Conservation (phyloP, 176 grass and related monocot genomes). For the Pharus latifolius region DNA sequence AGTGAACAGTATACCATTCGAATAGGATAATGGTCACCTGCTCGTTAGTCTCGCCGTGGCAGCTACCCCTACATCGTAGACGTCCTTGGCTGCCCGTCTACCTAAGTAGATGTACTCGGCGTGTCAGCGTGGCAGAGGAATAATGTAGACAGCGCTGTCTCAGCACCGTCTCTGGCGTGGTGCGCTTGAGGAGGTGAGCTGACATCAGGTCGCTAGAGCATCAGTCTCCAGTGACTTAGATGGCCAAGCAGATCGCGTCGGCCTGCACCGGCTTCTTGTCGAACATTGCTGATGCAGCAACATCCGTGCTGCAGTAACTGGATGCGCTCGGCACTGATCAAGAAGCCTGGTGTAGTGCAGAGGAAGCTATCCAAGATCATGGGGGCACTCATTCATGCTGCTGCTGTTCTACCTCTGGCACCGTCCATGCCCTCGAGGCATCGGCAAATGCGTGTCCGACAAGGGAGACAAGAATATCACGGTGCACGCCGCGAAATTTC, state of each 20-base stretch:
- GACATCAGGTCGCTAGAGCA: constrained; percentile 12
- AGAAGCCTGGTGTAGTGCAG: constrained; percentile 22
- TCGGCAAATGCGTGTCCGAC: constrained; percentile 2
- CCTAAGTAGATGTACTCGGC: constrained; percentile 25
- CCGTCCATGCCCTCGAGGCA: constrained; percentile 18
- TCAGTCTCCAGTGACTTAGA: not conserved
- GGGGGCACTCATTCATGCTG: constrained; percentile 38
- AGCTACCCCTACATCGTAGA: too few species aligned
- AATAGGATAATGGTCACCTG: too few species aligned
- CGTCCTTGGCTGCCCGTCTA: too few species aligned
- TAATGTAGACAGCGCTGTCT: constrained; percentile 27
- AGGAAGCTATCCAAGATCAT: constrained; percentile 37
- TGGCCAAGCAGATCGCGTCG: constrained; percentile 30
- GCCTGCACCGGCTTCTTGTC: constrained; percentile 17
- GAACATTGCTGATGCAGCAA: not conserved
- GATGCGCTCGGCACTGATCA: constrained; percentile 21
- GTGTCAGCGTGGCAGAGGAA: constrained; percentile 32
- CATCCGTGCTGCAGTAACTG: constrained; percentile 17
- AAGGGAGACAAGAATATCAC: not conserved
- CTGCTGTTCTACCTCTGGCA: constrained; percentile 36
- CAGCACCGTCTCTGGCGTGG: constrained; percentile 36
- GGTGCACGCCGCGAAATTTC: constrained; percentile 29
- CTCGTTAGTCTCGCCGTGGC: too few species aligned
- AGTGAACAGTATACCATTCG: too few species aligned
- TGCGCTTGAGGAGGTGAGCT: constrained; percentile 27